phyloP scores from a whole-genome alignment of 208 protist species.

The Acanthamoeba sp. region DNA sequence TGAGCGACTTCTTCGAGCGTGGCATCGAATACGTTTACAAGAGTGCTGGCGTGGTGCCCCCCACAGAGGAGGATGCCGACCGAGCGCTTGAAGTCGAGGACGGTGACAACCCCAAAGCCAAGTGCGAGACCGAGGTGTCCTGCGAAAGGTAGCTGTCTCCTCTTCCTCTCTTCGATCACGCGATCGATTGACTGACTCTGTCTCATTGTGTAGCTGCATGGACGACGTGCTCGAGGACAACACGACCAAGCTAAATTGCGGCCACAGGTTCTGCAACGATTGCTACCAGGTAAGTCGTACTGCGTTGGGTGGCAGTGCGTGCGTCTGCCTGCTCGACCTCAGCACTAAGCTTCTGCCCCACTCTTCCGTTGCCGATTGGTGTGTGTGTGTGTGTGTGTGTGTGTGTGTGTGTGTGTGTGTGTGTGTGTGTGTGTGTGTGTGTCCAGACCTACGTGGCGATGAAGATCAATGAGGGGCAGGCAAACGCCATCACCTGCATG shows the following conservation, averaged over 20 bases:
- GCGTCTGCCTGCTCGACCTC: too few relatives aligned
- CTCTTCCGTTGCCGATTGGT: too few relatives aligned
- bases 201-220: conserved; percentile 2
- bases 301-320: too few relatives aligned
- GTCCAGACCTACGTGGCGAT: conserved; percentile 40
- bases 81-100: too few relatives aligned
- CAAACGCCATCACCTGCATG: conserved; percentile 67
- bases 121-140: background rate
- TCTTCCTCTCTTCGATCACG: too few relatives aligned
- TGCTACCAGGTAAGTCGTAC: background rate
- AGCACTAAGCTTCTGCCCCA: too few relatives aligned
- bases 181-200: background rate
- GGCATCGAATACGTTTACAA: conserved; percentile 44
- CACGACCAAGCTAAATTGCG: conserved; percentile 35
- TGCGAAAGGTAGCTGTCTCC: conserved; percentile 12
- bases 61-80: background rate
- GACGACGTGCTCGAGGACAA: conserved; percentile 45
- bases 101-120: background rate
- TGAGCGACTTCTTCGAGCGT: conserved; percentile 55
- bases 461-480: conserved; percentile 69
- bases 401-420: background rate
- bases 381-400: too few relatives aligned
- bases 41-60: conserved; percentile 25
- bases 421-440: too few relatives aligned
- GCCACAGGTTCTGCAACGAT: conserved; percentile 64